A percentile compares a stretch with the other conserved stretches of the same genome.
Evolutionary conservation across 2,329 filamentous ascomycete genomes (phyloP).

Genomic region (Colletotrichum destructivum): DNA sequence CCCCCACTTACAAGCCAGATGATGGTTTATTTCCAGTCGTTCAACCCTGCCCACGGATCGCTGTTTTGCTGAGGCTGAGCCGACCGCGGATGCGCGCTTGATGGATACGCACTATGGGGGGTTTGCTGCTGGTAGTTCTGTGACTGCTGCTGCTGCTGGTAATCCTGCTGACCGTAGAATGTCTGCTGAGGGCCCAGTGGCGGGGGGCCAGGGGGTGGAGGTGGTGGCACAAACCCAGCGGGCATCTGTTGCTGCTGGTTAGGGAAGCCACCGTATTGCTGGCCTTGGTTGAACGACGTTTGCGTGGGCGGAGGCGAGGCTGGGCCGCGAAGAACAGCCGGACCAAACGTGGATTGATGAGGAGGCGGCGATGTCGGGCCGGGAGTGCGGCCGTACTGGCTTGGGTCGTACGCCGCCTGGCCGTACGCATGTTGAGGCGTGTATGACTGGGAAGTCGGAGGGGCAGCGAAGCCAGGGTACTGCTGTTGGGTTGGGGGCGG

Average conservation of each 20-base stretch:
- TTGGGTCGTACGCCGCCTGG: constrained; percentile 71
- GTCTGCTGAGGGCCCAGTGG: constrained; percentile 75
- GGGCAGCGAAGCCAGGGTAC: constrained; percentile 61
- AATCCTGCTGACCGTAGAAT: constrained; percentile 60
- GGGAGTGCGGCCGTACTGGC: constrained; percentile 71
- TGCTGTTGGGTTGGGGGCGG: constrained; percentile 65
- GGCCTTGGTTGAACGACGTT: constrained; percentile 56
- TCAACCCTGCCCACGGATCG: constrained; percentile 69
- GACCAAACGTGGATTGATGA: constrained; percentile 68
- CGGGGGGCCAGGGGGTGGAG: constrained; percentile 74
- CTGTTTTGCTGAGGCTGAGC: constrained; percentile 57
- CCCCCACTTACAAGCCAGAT: no score
- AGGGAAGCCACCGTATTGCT: constrained; percentile 55
- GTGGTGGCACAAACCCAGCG: constrained; percentile 73
- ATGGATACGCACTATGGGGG: constrained; percentile 49
- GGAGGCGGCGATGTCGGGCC: constrained; percentile 75
- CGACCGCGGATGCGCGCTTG: constrained; percentile 49
- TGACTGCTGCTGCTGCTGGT: constrained; percentile 51
- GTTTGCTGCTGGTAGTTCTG: constrained; percentile 48
- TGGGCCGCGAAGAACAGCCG: constrained; percentile 57
- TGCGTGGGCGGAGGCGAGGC: constrained; percentile 74
- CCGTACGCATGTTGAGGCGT: constrained; percentile 61
- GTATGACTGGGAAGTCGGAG: constrained; percentile 54
- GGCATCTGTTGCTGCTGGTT: constrained; percentile 60
- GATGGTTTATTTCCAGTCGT: constrained; percentile 63